A percentile compares a stretch with the other conserved stretches of the same genome.
Conservation (phyloP, 2,329 filamentous ascomycete species). For the Pseudopyrenochaeta lycopersici region DNA sequence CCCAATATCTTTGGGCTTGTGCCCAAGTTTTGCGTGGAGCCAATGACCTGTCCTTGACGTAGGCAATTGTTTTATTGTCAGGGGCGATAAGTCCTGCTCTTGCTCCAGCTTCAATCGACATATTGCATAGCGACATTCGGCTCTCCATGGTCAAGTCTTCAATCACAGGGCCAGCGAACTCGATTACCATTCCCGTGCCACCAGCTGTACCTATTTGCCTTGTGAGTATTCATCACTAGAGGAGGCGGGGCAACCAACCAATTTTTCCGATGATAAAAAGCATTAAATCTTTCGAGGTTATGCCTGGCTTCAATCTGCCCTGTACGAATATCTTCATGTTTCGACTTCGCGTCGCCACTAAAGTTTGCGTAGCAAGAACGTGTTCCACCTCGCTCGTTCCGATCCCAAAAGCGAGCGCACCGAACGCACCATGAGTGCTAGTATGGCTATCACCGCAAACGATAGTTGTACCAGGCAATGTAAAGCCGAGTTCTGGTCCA, state of each 20-base stretch:
- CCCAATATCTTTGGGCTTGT: constrained; percentile 88
- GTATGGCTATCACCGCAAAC: constrained; percentile 99
- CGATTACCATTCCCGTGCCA: constrained; percentile 92
- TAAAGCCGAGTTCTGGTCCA: constrained; percentile 98
- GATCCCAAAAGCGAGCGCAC: constrained; percentile 93
- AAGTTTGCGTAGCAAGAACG: constrained; percentile 93
- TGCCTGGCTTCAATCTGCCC: constrained; percentile 86
- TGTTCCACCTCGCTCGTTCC: constrained; percentile 99
- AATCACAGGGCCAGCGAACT: constrained; percentile 96
- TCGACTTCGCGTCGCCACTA: constrained; percentile 94
- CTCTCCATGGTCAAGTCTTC: constrained; percentile 91
- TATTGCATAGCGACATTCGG: constrained; percentile 99
- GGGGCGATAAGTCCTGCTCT: constrained; percentile 97
- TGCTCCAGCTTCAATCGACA: constrained; percentile 96
- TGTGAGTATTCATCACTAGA: too few relatives aligned
- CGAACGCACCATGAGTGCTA: constrained; percentile 96
- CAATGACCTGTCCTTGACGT: constrained; percentile 88
- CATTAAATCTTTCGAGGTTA: constrained; percentile 95
- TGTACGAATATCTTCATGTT: constrained; percentile 99
- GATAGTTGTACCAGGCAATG: constrained; percentile 93
- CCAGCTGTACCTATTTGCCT: constrained; percentile 74
- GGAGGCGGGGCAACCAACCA: constrained; percentile 44
- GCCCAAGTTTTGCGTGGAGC: constrained; percentile 92
- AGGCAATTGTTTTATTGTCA: constrained; percentile 92
- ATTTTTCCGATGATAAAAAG: constrained; percentile 93